Base-by-base conservation (phyloP, 2,329 filamentous ascomycete species). In the Fusarium penzigii region DNA sequence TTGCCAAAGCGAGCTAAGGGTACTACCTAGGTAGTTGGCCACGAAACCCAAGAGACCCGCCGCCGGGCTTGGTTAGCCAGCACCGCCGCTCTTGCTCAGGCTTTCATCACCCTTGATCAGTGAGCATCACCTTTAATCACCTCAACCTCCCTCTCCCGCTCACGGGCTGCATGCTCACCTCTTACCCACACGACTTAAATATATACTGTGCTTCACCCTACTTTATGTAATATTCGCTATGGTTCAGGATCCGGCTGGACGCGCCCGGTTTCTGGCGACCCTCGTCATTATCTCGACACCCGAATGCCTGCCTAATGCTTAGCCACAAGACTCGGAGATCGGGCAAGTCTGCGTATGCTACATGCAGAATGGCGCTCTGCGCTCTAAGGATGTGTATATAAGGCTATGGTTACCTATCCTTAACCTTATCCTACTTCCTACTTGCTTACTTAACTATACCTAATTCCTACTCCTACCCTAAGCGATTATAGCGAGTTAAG, bases 21-120 rank as follows among this genome's bases (percentile, higher is more conserved):
- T n/a, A n/a, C n/a, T n/a, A n/a, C n/a, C n/a, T n/a, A n/a, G 32
- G 29, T 43, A 44, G 42, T 44, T 20, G 13, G 34, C 39, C 39
- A 48, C 39, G 46, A 48, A 40, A 48, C n/a, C 14, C 12, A 5
- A 25, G 46, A 29, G 17, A 13, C 46, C 25, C 39, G 46, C 46
- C 10, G n/a, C 46, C 46, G 1, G 46, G 46, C 39, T 20, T 48
- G 39, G 46, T 48, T 36, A 42, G 39, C 14, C 29, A 48, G 46
- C 39, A 42, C 6, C 16, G 46, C 46, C 39, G 46, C 46, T 48
- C 39, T 48, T 48, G 46, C 46, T 48, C 46, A 48, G 46, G 46
- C 39, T 36, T 16, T 39, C 6, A 44, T 49, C 40, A 44, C 40
- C 40, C 46, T 42, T 42, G 29, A 2, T 44, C 41, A 11, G 41